phyloP scores from a whole-genome alignment of 306 rosid genomes.

The Cicer yamashitae region DNA sequence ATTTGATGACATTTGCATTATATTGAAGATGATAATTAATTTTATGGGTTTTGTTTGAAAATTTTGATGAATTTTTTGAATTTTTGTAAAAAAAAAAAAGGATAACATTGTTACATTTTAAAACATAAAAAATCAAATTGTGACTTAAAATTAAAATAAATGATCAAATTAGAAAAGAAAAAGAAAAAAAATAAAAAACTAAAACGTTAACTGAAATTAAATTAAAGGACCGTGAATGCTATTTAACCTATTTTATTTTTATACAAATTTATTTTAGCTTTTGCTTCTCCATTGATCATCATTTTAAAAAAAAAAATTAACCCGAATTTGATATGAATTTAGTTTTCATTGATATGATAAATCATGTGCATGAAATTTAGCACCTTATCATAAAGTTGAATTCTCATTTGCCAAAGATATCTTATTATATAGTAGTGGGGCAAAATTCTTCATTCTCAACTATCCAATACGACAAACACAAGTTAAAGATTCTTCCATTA shows the following conservation, averaged over 20 bases:
- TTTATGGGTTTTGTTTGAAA: too few relatives aligned
- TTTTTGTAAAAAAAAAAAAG: too few relatives aligned
- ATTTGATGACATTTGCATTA: too few relatives aligned
- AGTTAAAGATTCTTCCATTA: constrained; percentile 52
- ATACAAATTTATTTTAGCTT: not conserved
- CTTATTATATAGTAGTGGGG: constrained; percentile 50
- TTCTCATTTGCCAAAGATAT: constrained; percentile 65
- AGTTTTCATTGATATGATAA: constrained; percentile 39
- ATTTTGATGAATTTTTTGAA: too few relatives aligned
- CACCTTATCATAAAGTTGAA: constrained; percentile 63
- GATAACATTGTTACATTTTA: too few relatives aligned
- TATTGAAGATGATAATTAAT: too few relatives aligned
- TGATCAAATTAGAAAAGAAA: too few relatives aligned
- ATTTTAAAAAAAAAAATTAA: constrained; percentile 1
- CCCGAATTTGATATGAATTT: constrained; percentile 42
- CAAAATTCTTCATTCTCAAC: constrained; percentile 57
- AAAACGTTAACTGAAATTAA: accelerated
- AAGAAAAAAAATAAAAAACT: too few relatives aligned
- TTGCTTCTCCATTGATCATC: constrained; percentile 14
- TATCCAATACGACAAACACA: constrained; percentile 53
- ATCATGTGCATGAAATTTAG: constrained; percentile 55
- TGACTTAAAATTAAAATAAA: too few relatives aligned
- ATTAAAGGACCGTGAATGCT: too few relatives aligned
- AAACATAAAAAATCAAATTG: too few relatives aligned
- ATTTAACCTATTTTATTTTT: not conserved